phyloP scores from a whole-genome alignment of 768 basidiomycete species.

The Russula griseocarnosa region DNA sequence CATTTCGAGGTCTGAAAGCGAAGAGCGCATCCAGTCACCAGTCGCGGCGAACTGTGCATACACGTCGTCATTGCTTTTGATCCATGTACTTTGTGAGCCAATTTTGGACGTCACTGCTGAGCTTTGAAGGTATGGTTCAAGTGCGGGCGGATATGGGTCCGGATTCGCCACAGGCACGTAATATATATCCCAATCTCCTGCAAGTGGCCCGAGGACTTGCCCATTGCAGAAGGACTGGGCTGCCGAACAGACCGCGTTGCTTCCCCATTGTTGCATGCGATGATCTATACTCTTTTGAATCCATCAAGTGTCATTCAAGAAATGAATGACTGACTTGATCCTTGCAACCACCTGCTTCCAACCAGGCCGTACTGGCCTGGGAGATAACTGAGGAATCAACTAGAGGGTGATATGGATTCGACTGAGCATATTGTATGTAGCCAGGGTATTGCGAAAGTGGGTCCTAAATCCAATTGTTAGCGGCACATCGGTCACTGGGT shows the following conservation, averaged over 20 bases:
- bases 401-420: constrained; percentile 52
- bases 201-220: constrained; percentile 35
- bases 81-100: constrained; percentile 45
- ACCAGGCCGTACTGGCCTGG: constrained; percentile 44
- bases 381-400: constrained; percentile 43
- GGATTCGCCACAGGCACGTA: constrained; percentile 43
- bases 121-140: constrained; percentile 34
- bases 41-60: constrained; percentile 46
- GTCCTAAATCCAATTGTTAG: constrained; percentile 31
- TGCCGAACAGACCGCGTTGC: constrained; percentile 49
- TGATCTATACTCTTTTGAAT: constrained; percentile 40
- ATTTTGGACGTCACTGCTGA: constrained; percentile 38
- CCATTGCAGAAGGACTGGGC: constrained; percentile 47
- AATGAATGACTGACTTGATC: constrained; percentile 38
- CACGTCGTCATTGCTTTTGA: constrained; percentile 40
- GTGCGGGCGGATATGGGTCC: constrained; percentile 48
- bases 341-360: constrained; percentile 45
- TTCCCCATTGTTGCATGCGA: constrained; percentile 48
- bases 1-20: constrained; percentile 46
- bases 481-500: not conserved
- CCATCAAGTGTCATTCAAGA: not conserved
- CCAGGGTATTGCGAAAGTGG: constrained; percentile 52
- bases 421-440: constrained; percentile 51
- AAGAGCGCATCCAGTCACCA: constrained; percentile 57
- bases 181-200: constrained; percentile 54